Evolutionary conservation across 768 basidiomycete species (phyloP).

Genomic region (Nidularia sp.): DNA sequence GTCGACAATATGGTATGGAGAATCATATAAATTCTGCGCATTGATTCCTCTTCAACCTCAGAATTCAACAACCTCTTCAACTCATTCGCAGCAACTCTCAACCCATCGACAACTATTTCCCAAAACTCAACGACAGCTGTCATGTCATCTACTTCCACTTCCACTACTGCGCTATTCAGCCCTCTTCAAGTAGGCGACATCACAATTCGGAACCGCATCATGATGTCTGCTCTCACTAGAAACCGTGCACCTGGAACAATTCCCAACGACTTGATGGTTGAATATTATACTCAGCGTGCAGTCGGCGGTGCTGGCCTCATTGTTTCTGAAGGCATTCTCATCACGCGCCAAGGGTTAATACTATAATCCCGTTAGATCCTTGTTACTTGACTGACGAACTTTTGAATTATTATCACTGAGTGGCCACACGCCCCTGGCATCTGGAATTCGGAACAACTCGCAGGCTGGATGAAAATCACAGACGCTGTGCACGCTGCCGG

Average conservation of each 20-base stretch:
- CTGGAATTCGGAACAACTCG: slow-evolving; percentile 38
- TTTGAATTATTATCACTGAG: slow-evolving; percentile 25
- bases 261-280: slow-evolving; percentile 31
- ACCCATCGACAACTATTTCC: too few species aligned
- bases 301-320: slow-evolving; percentile 31
- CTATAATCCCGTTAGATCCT: not conserved
- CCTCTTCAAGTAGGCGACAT: slow-evolving; percentile 21
- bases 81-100: too few species aligned
- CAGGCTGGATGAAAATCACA: slow-evolving; percentile 41
- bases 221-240: slow-evolving; percentile 37
- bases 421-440: slow-evolving; percentile 43
- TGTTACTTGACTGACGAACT: not conserved
- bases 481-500: slow-evolving; percentile 44
- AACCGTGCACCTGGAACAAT: slow-evolving; percentile 33
- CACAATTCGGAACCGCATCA: slow-evolving; percentile 30
- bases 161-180: not conserved
- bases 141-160: slow-evolving; percentile 6
- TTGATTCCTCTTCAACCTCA: too few species aligned
- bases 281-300: slow-evolving; percentile 38
- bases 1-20: too few species aligned
- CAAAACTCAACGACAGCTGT: not conserved
- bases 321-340: slow-evolving; percentile 33
- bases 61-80: too few species aligned
- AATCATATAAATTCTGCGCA: too few species aligned
- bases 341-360: slow-evolving; percentile 35